Conservation (phyloP, 2,329 filamentous ascomycete genomes). For the Hypoxylon sp. region DNA sequence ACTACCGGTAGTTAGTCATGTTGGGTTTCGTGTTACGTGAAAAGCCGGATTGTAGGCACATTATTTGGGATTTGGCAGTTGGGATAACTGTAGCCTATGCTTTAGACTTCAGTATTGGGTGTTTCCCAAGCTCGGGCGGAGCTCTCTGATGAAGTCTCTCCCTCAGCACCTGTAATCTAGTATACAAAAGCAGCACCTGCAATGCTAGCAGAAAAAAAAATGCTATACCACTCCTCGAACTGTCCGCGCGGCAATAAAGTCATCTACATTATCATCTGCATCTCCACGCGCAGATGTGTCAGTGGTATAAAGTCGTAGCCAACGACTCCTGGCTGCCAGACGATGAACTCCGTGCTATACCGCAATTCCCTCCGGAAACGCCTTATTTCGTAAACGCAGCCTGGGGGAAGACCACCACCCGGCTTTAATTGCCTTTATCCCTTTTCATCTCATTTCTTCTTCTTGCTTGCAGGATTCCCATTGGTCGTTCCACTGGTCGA, state of each 20-base stretch:
- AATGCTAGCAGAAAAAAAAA: constrained; percentile 14
- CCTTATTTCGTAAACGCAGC: constrained; percentile 29
- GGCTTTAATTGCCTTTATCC: not conserved
- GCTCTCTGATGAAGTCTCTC: not conserved
- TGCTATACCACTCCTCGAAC: constrained; percentile 5
- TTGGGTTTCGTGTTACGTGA: not conserved
- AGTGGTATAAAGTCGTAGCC: constrained; percentile 38
- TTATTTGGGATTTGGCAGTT: not conserved
- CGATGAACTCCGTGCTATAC: constrained; percentile 33
- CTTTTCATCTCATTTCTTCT: not conserved
- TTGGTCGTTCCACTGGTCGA: not conserved
- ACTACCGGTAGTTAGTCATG: not conserved
- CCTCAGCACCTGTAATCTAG: constrained; percentile 33
- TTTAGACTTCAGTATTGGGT: constrained; percentile 5
- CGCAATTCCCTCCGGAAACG: constrained; percentile 35
- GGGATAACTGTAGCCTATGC: constrained; percentile 5
- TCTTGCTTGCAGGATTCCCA: not conserved
- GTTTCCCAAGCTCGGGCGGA: constrained; percentile 1
- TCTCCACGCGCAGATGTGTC: constrained; percentile 15
- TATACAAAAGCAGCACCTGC: constrained; percentile 32
- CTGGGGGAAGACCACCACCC: not conserved
- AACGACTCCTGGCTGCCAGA: constrained; percentile 36
- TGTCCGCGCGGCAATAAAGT: not conserved
- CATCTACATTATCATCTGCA: constrained; percentile 26
- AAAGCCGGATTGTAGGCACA: not conserved